A percentile compares a stretch with the other conserved stretches of the same genome.
Evolutionary conservation across 1,139 yeast species (phyloP).

Genomic region (Blastobotrys buckinghamii): DNA sequence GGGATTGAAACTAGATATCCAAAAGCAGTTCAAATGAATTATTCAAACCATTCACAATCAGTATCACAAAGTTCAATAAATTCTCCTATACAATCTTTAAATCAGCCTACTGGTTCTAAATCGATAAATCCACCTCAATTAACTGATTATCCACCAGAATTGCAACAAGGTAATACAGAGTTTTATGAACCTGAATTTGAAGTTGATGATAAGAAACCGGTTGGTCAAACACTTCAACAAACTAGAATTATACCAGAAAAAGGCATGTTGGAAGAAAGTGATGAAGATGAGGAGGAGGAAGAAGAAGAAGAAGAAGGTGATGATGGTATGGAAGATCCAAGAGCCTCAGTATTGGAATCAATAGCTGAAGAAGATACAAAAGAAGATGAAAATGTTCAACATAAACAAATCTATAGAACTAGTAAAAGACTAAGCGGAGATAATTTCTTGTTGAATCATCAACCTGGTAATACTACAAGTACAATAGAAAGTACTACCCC

Average conservation of each 20-base stretch:
- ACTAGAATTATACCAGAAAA: slow-evolving; percentile 30
- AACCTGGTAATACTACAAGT: background rate
- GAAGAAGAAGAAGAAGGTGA: slow-evolving; percentile 12
- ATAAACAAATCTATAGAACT: background rate
- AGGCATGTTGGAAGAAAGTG: slow-evolving; percentile 29
- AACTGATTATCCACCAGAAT: too few species aligned
- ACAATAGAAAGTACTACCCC: slow-evolving; percentile 10
- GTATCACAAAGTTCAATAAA: background rate
- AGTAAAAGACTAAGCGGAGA: slow-evolving; percentile 4
- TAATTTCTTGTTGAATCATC: background rate
- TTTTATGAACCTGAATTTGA: background rate
- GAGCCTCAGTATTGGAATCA: slow-evolving; percentile 4
- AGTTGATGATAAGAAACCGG: background rate
- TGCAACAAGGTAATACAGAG: too few species aligned
- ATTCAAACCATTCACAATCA: background rate
- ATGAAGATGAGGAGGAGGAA: slow-evolving; percentile 25
- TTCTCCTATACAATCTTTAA: background rate
- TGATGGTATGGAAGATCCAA: background rate
- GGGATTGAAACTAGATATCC: slow-evolving; percentile 72
- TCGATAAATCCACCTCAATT: too few species aligned
- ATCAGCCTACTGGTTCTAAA: background rate
- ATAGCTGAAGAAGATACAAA: slow-evolving; percentile 9
- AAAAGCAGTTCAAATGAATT: slow-evolving; percentile 1
- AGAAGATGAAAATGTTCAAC: slow-evolving; percentile 2
- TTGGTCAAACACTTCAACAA: slow-evolving; percentile 20